Evolutionary conservation across 352 stramenopile genomes (phyloP).

Genomic region (Detonula confervacea): DNA sequence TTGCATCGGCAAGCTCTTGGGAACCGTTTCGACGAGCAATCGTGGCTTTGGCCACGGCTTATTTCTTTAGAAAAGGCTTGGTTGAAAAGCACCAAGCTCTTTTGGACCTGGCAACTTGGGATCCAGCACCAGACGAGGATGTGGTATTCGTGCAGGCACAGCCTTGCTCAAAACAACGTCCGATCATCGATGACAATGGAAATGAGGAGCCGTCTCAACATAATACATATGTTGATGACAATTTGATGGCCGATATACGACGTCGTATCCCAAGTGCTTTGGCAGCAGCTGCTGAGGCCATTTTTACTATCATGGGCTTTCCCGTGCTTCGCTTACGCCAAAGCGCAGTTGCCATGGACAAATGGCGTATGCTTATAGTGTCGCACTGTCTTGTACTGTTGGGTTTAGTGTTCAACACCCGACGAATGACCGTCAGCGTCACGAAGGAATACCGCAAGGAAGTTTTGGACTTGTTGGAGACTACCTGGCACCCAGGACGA

Average conservation of each 20-base stretch:
- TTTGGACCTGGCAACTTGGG: conserved; percentile 34
- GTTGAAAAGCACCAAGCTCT: conserved; percentile 15
- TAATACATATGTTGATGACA: conserved; percentile 42
- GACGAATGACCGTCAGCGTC: conserved; percentile 18
- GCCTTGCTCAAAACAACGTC: too few species aligned
- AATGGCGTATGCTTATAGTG: conserved; percentile 30
- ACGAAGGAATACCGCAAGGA: conserved; percentile 22
- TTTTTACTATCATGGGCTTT: conserved; percentile 40
- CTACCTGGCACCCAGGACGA: neutral
- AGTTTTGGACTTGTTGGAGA: neutral
- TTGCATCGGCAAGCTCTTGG: conserved; percentile 15
- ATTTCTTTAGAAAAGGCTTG: conserved; percentile 4
- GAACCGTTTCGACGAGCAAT: conserved; percentile 37
- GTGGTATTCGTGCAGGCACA: too few species aligned
- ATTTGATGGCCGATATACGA: conserved; percentile 27
- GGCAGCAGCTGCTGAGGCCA: conserved; percentile 32
- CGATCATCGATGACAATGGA: neutral
- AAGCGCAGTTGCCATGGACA: conserved; percentile 36
- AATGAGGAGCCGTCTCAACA: neutral
- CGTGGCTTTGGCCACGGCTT: conserved; percentile 2
- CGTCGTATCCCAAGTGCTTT: too few species aligned
- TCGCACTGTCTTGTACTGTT: neutral
- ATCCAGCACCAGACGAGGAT: too few species aligned
- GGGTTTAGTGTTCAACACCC: conserved; percentile 18
- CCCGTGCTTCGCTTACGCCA: neutral